Evolutionary conservation across 352 stramenopile species (phyloP), one percentile per base, ranked within the genome.

Genomic region (Globisporangium polare): DNA sequence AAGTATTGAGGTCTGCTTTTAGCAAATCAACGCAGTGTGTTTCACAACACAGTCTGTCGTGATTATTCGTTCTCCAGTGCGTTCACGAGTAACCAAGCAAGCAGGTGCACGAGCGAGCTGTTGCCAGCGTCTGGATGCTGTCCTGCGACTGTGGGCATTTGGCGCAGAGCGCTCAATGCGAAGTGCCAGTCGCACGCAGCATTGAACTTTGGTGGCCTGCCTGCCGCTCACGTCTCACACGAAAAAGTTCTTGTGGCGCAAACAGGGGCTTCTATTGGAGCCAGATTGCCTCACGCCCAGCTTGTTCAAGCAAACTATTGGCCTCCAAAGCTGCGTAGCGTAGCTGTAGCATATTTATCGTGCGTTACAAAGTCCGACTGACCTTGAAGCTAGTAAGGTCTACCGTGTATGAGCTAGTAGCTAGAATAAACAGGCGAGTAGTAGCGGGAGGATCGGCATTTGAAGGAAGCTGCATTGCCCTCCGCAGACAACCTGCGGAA

Each of bases 191-290:
- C n/a, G n/a, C n/a, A n/a, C n/a, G n/a, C n/a, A n/a, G 29, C 29
- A 43, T 53, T 53, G 46, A 53, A 53, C 46, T 53, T 53, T 17
- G 46, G 46, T 51, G 20, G 20, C 15, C 43, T 18, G 26, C n/a
- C 20, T 33, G 29, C 22, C 20, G 24, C 22, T 53, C 47, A 54
- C 49, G 49, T 54, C 49, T 41, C 49, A 24, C 39, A 53, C 5
- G 24, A 20, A 39, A 37, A 54, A 39, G 17, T 55, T 55, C 50
- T 55, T 55, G 50, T 55, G 50, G 50, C 50, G 50, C 50, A 55
- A 55, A 55, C 50, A 55, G 24, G 10, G 50, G 50, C 50, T 55
- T 29, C 29, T 42, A 55, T 43, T 55, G 18, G 29, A 37, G 49
- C 12, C 24, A 6, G 13, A 24, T 51, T 51, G 24, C 15, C 22